These are phyloP conservation scores for Ceratobasidium sp. DNA, from an alignment of 1,284 basidiomycete species.

Conservation along the genomic window DNA sequence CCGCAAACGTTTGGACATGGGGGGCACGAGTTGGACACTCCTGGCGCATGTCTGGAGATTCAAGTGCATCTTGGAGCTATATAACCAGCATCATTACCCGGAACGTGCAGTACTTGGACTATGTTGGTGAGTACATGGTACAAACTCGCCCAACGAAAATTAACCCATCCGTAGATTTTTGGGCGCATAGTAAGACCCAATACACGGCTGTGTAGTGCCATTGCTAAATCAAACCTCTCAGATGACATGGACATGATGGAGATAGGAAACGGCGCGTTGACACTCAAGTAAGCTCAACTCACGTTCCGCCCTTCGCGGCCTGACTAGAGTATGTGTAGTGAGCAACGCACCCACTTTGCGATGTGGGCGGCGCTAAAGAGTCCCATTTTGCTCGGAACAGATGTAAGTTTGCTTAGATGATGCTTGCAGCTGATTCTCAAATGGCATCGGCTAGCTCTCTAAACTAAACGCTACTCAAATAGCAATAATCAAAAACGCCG, in stretches of 20 bases:
- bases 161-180: constrained; percentile 53
- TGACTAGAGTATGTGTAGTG: constrained; percentile 42
- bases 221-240: background rate
- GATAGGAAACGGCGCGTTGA: constrained; percentile 56
- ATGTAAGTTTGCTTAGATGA: constrained; percentile 51
- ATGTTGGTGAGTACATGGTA: constrained; percentile 11
- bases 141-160: too few species aligned
- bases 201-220: background rate
- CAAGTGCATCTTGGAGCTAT: constrained; percentile 59
- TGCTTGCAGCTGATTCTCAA: background rate
- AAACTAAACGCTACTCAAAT: constrained; percentile 54
- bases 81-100: constrained; percentile 56
- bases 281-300: constrained; percentile 48
- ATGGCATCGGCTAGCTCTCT: constrained; percentile 51
- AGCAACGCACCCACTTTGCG: constrained; percentile 64
- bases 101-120: constrained; percentile 55
- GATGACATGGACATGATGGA: constrained; percentile 67
- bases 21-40: constrained; percentile 63
- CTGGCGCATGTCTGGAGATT: constrained; percentile 63
- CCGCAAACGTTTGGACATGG: constrained; percentile 61
- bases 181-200: constrained; percentile 53
- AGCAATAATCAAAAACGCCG: constrained; percentile 59
- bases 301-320: background rate
- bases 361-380: constrained; percentile 65
- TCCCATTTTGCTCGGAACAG: constrained; percentile 64